These are phyloP conservation scores for Backusella sp. DNA, from an alignment of 192 early-diverging fungal species.

Conservation along the genomic window DNA sequence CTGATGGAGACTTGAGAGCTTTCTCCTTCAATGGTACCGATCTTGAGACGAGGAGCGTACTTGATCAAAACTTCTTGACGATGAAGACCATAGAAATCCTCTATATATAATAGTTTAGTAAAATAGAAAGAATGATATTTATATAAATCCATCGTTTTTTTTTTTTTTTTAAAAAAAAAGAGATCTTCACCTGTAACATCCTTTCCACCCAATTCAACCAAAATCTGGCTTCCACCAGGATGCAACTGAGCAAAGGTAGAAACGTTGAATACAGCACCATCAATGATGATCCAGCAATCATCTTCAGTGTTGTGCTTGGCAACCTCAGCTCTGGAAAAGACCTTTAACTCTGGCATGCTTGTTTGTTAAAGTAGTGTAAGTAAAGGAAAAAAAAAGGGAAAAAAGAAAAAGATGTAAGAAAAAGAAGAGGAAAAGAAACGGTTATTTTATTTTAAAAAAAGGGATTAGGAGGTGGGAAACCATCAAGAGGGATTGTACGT, in stretches of 20 bases:
- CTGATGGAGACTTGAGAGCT: conserved; percentile 21
- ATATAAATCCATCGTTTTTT: too few relatives aligned
- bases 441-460: not conserved
- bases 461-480: conserved; percentile 1
- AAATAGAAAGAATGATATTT: not conserved
- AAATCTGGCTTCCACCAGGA: conserved; percentile 55
- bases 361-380: not conserved
- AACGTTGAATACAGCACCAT: conserved; percentile 57
- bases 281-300: conserved; percentile 60
- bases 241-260: conserved; percentile 54
- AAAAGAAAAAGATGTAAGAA: not conserved
- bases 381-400: not conserved
- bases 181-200: conserved; percentile 59
- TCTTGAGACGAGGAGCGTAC: conserved; percentile 57
- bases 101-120: not conserved
- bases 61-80: conserved; percentile 60
- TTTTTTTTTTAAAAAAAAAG: not conserved
- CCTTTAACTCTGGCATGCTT: conserved; percentile 25
- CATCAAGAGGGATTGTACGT: not conserved
- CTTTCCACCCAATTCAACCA: conserved; percentile 73
- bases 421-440: not conserved
- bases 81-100: conserved; percentile 38
- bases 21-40: conserved; percentile 59
- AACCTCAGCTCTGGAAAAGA: conserved; percentile 35
- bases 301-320: conserved; percentile 32